Percentiles rank a stretch among this genome's conserved stretches.
These are phyloP conservation scores for Annulohypoxylon maeteangense DNA, from an alignment of 495 filamentous ascomycete species.

Conservation along the genomic window DNA sequence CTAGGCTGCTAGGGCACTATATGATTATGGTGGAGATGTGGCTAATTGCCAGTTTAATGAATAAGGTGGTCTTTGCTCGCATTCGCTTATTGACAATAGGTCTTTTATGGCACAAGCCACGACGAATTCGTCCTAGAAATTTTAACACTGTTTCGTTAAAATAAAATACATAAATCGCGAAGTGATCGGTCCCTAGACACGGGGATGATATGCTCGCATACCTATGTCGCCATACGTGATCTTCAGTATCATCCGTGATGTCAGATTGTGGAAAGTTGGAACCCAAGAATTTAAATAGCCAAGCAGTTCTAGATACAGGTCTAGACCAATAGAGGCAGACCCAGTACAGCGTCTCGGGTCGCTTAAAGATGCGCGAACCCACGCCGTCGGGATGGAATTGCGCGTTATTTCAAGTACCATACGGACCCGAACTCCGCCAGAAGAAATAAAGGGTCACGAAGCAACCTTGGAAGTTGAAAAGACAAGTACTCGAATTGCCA, in stretches of 20 bases:
- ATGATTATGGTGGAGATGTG: not conserved
- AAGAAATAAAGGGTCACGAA: not conserved
- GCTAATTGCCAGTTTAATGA: not conserved
- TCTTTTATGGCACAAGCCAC: not conserved
- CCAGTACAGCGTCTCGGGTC: constrained; percentile 42
- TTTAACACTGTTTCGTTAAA: not conserved
- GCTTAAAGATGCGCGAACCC: constrained; percentile 26
- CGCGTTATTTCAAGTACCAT: constrained; percentile 8
- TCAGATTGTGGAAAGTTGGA: constrained; percentile 10
- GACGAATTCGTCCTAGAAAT: not conserved
- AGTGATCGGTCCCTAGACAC: not conserved
- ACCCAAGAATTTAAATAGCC: not conserved
- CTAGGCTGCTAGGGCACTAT: not conserved
- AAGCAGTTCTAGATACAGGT: constrained; percentile 3
- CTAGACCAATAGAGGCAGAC: constrained; percentile 29
- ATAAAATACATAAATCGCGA: not conserved
- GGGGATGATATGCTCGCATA: constrained; percentile 8
- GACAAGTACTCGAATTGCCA: not conserved
- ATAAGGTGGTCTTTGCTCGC: not conserved
- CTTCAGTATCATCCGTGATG: constrained; percentile 16
- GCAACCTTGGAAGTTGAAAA: not conserved
- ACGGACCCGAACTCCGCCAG: constrained; percentile 9
- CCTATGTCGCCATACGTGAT: constrained; percentile 32
- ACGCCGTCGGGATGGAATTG: constrained; percentile 25
- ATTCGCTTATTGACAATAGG: constrained; percentile 9